Base-by-base conservation (phyloP, 371 early-diverging fungal genomes). In the Capniomyces stellatus region DNA sequence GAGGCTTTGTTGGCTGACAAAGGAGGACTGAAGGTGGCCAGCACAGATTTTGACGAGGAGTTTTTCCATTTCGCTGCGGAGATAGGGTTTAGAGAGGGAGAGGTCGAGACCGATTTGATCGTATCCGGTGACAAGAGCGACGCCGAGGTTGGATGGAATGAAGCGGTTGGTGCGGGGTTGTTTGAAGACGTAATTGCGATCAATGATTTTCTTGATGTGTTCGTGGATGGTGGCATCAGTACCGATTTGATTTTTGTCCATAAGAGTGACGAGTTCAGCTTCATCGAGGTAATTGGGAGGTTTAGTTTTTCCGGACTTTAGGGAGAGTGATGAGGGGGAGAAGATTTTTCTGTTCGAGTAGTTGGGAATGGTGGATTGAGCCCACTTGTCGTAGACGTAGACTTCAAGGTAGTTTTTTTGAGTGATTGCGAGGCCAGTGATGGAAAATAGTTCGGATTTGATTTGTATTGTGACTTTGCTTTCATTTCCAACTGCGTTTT, bases 221-320 rank as follows among this genome's bases (percentile, higher is more conserved):
- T 98, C 97, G 29, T 91, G 92, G 46, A 99, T 99, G 0, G 99
- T 99, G 0, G 99, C 99, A 67, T 99, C 99, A 2, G 99, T 99
- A 2, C 99, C 99, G 43, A 99, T 99, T 25, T 96, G 96, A 60
- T 92, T 85, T 66, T 86, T 83, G 66, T 98, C 97, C 99, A 99
- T 99, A 30, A 90, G 62, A 1, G 74, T 71, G 62, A 99, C 96
- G 31, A 99, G 75, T 18, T 98, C 98, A 6, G 86, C 75, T 59
- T 98, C 98, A 0, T 88, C 88, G 39, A 99, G 71, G 40, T 85
- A 70, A 6, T 70, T 67, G 0, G 99, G 99, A 4, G 84, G 68
- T 0, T 75, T 70, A 0, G 99, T 98, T 0, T 57, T 55, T 0
- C 92, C 89, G 2, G 67, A 65, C 29, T 63, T 72, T 71, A 93